Conservation (phyloP, 345 rosid species). For the Citrus sinensis region DNA sequence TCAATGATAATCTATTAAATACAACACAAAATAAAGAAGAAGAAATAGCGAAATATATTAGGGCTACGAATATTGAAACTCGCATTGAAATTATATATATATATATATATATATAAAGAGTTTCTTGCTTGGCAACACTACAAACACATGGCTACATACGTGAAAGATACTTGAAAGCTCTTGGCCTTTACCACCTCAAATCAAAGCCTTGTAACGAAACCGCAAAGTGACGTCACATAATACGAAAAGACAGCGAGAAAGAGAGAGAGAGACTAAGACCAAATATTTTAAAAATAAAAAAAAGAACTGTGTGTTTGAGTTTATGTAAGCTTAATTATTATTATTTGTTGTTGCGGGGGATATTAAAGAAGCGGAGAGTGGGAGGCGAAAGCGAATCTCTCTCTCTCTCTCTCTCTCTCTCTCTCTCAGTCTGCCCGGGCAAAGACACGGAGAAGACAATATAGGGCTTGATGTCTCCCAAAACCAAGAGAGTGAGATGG, state of each 20-base stretch:
- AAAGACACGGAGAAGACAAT: background rate
- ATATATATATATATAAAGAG: background rate
- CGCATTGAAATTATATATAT: background rate
- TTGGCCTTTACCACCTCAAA: background rate
- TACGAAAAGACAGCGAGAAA: background rate
- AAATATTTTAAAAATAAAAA: background rate
- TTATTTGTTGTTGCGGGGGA: too few relatives aligned
- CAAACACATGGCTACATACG: background rate
- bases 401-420: background rate
- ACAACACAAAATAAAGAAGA: background rate
- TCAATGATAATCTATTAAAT: background rate
- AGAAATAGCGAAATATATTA: background rate
- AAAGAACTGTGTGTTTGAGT: background rate
- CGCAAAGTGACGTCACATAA: background rate
- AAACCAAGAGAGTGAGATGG: background rate
- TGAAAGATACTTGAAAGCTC: background rate
- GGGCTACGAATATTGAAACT: constrained; percentile 6
- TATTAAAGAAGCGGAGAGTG: background rate
- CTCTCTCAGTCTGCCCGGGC: background rate
- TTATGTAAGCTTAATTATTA: too few relatives aligned
- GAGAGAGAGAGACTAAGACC: too few relatives aligned
- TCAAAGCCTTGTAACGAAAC: background rate
- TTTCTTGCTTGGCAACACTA: background rate
- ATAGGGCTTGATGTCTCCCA: constrained; percentile 5
- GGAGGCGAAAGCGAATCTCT: background rate